phyloP scores from a whole-genome alignment of 1,139 yeast genomes.

The Entelexis sorbosivorans region DNA sequence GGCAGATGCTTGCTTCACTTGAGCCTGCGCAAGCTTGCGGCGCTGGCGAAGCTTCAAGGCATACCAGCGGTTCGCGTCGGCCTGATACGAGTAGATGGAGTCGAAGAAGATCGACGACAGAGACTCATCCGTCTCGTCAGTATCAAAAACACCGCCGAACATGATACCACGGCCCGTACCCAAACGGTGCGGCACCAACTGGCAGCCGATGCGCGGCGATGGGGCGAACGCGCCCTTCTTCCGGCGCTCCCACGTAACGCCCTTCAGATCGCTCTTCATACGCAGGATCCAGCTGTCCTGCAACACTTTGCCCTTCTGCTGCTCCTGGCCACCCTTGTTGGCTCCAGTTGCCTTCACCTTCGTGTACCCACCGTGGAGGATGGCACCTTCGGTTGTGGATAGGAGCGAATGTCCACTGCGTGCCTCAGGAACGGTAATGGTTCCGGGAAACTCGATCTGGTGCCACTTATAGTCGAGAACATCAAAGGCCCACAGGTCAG shows the following conservation, averaged over 20 bases:
- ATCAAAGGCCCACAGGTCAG: slow-evolving; percentile 89
- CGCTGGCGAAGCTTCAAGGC: slow-evolving; percentile 56
- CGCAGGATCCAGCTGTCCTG: slow-evolving; percentile 79
- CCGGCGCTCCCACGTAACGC: slow-evolving; percentile 77
- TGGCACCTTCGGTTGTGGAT: slow-evolving; percentile 74
- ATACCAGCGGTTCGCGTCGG: slow-evolving; percentile 85
- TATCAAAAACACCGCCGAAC: slow-evolving; percentile 94
- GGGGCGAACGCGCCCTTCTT: slow-evolving; percentile 84
- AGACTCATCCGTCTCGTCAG: slow-evolving; percentile 88
- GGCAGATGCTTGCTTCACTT: slow-evolving; percentile 2
- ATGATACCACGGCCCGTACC: slow-evolving; percentile 66
- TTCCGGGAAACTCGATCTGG: slow-evolving; percentile 76
- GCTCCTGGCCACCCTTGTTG: slow-evolving; percentile 45
- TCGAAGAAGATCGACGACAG: slow-evolving; percentile 78
- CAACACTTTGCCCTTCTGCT: slow-evolving; percentile 86
- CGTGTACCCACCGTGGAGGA: slow-evolving; percentile 86
- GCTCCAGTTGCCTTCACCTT: slow-evolving; percentile 58
- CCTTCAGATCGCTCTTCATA: slow-evolving; percentile 77
- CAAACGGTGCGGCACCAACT: slow-evolving; percentile 67
- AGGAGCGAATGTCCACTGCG: slow-evolving; percentile 87
- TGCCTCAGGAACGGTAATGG: slow-evolving; percentile 75
- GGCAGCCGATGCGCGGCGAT: slow-evolving; percentile 88
- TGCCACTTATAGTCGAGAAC: slow-evolving; percentile 82
- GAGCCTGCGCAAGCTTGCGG: slow-evolving; percentile 31
- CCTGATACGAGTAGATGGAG: slow-evolving; percentile 67